phyloP scores from a whole-genome alignment of 2,329 filamentous ascomycete species.

The Calcarisporium arbuscula region DNA sequence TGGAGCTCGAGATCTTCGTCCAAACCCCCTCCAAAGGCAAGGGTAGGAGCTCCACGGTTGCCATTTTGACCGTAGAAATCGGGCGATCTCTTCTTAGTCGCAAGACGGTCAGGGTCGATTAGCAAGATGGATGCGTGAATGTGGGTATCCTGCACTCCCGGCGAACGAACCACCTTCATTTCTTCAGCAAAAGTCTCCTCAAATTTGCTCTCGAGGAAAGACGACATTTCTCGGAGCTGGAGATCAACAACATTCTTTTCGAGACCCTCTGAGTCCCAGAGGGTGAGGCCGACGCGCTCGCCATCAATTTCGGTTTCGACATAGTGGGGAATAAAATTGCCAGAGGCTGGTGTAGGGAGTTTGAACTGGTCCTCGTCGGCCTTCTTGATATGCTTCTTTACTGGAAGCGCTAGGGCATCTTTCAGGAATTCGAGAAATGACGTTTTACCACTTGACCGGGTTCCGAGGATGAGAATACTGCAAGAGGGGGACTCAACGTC shows the following conservation, averaged over 20 bases:
- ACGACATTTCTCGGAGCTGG: conserved; percentile 83
- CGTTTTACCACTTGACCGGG: conserved; percentile 84
- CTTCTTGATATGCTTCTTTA: conserved; percentile 62
- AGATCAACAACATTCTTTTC: conserved; percentile 94
- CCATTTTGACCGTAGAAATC: conserved; percentile 46
- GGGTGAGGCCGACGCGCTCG: conserved; percentile 83
- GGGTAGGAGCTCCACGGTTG: conserved; percentile 32
- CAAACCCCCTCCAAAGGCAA: conserved; percentile 59
- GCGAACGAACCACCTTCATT: conserved; percentile 92
- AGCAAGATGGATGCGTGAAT: conserved; percentile 94
- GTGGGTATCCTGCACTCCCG: conserved; percentile 90
- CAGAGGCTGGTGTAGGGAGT: conserved; percentile 44
- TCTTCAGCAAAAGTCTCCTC: conserved; percentile 97
- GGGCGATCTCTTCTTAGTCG: conserved; percentile 45
- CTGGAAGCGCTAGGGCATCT: conserved; percentile 74
- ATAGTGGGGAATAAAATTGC: conserved; percentile 81
- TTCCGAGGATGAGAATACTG: conserved; percentile 86
- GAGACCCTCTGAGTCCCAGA: conserved; percentile 94
- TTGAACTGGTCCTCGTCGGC: conserved; percentile 54
- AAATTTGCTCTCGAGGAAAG: conserved; percentile 95
- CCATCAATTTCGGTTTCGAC: conserved; percentile 91
- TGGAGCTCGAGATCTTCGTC: conserved; percentile 89
- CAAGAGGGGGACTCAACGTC: no score
- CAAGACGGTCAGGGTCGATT: conserved; percentile 77
- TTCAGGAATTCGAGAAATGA: conserved; percentile 96